Evolutionary conservation across 176 grass and related monocot genomes (phyloP), one percentile per base, ranked within the genome.

Genomic region (Leersia perrieri): DNA sequence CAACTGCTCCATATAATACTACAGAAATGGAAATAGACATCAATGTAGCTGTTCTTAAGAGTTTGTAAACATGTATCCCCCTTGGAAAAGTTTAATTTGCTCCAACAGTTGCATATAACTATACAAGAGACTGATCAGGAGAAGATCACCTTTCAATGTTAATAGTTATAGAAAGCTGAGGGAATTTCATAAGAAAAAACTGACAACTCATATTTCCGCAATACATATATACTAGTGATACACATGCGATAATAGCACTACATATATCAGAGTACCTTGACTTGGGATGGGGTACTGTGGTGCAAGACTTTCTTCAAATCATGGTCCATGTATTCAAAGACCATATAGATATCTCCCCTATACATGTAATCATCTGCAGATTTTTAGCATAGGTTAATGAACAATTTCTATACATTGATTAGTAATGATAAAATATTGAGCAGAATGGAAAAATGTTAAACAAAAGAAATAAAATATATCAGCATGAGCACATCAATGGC

Each of bases 291-390:
- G 32, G 29, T 63, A 68, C 81, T 89, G 51, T 89, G 87, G 70
- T 89, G 87, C 76, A 89, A 84, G 66, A 84, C 76, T 84, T 84
- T 84, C 81, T 89, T 94, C 86, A 94, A 86, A 91, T 94, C 92
- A 86, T 94, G 92, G 49, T 94, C 92, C 92, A 94, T 94, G 39
- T 90, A 91, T 88, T 94, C 91, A 84, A 94, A 94, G 63, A 94
- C 92, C 92, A 94, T 94, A 72, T 94, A 94, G 39, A 94, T 90
- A 82, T 87, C 89, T 83, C 92, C 92, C 61, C 87, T 90, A 63
- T 94, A 94, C 66, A 90, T 90, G 70, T 90, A 84, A 81, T 82
- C 88, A 90, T 94, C 92, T 90, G 82, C 71, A 71, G 69, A 41
- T 32, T 23, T 61, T 74, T n/a, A 73, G 3, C 33, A 57, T 39